phyloP scores from a whole-genome alignment of 2,329 filamentous ascomycete species.

The Fusarium sp. region DNA sequence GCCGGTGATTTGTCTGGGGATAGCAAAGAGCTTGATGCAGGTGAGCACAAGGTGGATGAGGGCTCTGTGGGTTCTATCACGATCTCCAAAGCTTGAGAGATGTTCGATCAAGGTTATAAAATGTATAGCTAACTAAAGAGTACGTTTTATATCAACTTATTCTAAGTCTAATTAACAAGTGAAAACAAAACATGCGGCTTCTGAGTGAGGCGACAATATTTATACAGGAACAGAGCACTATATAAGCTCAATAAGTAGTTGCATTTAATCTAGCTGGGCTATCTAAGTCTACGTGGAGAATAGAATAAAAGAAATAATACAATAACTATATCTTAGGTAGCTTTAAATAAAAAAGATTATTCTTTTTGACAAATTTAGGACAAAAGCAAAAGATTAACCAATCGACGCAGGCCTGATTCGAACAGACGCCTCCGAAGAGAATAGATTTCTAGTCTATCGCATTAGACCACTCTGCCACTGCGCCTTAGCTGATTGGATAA shows the following conservation, averaged over 20 bases:
- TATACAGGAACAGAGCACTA: no score
- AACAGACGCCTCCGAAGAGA: slow-evolving; percentile 34
- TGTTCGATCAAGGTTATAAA: accelerated
- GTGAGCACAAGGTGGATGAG: not conserved
- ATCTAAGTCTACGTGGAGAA: no score
- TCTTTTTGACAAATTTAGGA: no score
- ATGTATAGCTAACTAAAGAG: not conserved
- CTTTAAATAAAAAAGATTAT: accelerated
- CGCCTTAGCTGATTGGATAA: slow-evolving; percentile 19
- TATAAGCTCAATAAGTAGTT: no score
- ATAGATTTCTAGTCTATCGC: slow-evolving; percentile 36
- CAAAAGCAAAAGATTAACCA: not conserved
- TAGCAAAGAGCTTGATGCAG: not conserved
- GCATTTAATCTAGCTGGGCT: no score
- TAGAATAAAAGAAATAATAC: not conserved
- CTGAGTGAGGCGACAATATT: no score
- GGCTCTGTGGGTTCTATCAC: slow-evolving; percentile 5
- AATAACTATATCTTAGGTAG: no score
- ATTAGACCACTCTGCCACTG: slow-evolving; percentile 35
- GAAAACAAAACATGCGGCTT: no score
- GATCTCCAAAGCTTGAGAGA: not conserved
- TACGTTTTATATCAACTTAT: no score
- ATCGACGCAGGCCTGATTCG: slow-evolving; percentile 34
- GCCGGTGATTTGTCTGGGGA: not conserved
- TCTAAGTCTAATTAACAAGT: no score